Base-by-base conservation (phyloP, 2,329 filamentous ascomycete species). In the Penicillium rolfsii region DNA sequence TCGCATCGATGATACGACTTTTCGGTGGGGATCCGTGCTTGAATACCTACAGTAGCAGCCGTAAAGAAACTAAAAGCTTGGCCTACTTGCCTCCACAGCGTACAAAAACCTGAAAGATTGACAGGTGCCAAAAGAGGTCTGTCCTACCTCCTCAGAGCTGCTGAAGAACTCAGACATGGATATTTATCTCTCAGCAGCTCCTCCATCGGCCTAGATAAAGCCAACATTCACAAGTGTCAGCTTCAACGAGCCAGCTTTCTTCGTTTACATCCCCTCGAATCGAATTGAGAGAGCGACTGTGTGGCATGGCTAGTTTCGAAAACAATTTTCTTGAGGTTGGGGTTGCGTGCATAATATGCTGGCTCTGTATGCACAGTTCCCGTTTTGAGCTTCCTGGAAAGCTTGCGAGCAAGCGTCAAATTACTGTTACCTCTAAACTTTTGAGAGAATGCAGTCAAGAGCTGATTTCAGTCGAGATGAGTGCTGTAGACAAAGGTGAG, bases 121-220 rank as follows among this genome's bases (percentile, higher is more conserved):
- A 9, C n/a, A 28, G 33, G 11, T 24, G 38, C 49, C 11, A 16
- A 5, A 53, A n/a, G 6, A n/a, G 16, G 4, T n/a, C 33, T 24
- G 49, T 26, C 4, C 33, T 38, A 50, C n/a, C 28, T 33, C 22
- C 28, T 8, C 7, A 19, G 19, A 14, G 16, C 4, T 16, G 30
- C 26, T n/a, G 48, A 22, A 35, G 28, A 22, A 19, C 28, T 16
- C n/a, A 33, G 35, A 22, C 11, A 41, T 22, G 19, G 19, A 22
- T n/a, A 9, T 22, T 7, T 5, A 12, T 8, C 33, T 52, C 22
- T 40, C 48, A 35, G 2, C n/a, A 33, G 12, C 48, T 41, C 33
- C 12, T 49, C 45, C 48, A 24, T 48, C 12, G 35, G 35, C 55
- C n/a, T 19, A 33, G 12, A 24, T 82, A 73, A 49, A 19, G 14